Base-by-base conservation (phyloP, 139 green algal genomes). In the Diplosphaera chodatii region DNA sequence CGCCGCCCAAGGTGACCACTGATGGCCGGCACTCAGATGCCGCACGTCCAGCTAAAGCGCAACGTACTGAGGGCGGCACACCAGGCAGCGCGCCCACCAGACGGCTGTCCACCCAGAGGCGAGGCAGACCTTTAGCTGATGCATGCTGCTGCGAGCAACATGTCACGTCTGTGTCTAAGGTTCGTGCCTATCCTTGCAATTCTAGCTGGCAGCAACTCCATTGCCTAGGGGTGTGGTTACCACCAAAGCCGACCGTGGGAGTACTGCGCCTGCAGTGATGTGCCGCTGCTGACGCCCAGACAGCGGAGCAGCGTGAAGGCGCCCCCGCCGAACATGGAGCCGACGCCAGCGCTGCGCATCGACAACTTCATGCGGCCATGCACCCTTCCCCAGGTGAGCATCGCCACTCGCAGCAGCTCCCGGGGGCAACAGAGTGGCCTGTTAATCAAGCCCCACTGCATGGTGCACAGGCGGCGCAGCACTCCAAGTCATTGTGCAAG, bases 351-450 rank as follows among this genome's bases (percentile, higher is more conserved):
- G 3, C 74, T 97, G 71, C 85, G 75, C 29, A 90, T 97, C 29
- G 78, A 90, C 41, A 84, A 86, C 74, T 91, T 97, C 55, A 80
- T 91, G 30, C 80, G 91, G 13, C 91, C 91, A 1, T 94, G 96
- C 75, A 89, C 79, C 69, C 62, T 92, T 40, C 55, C 48, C 1
- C 41, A 86, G 37, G 79, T 70, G 28, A 86, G 87, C 32, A 22
- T 6, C 32, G 8, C 67, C 22, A 27, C 20, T 1, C 55, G n/a
- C 28, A 32, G 4, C 18, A 25, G 31, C 5, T 4, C 28, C 40
- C 20, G n/a, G n/a, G n/a, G n/a, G n/a, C n/a, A n/a, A n/a, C n/a
- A n/a, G n/a, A n/a, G n/a, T n/a, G n/a, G n/a, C n/a, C n/a, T n/a
- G n/a, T n/a, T n/a, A n/a, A n/a, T n/a, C n/a, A n/a, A n/a, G n/a